Base-by-base conservation (phyloP, 306 rosid species). In the Prosopis cineraria region DNA sequence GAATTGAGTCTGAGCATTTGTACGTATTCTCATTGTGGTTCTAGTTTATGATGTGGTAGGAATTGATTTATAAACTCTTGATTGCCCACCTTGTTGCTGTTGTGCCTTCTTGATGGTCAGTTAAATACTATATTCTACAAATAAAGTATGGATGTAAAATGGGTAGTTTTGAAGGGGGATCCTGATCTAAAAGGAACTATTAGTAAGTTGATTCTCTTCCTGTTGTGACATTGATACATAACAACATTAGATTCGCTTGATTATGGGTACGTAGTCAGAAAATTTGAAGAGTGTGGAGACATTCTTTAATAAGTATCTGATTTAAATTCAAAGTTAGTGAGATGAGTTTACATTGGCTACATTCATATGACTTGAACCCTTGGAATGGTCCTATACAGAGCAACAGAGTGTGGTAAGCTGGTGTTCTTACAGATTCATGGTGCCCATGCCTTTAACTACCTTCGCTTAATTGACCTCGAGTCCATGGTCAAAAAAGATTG, bases 151-250 rank as follows among this genome's bases (percentile, higher is more conserved):
- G 48, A 43, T 55, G 33, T 52, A 68, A 48, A 36, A 17, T 29
- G 29, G 78, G 33, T 33, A 5, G 40, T 80, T 63, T 40, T 24
- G 44, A 48, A 44, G 20, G 74, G 75, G 34, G 74, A 70, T 70
- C 47, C 22, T 19, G 40, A 40, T 29, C 36, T 22, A 17, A 24
- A 50, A 56, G 43, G 58, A 58, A 39, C 62, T 20, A 27, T 72
- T 27, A 34, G 24, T 30, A 58, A 31, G 47, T 44, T 75, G 27
- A 39, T 76, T 70, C 56, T 39, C 22, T 58, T 56, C 45, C 13
- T 33, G 25, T 67, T 55, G 52, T 1, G n/a, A 45, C 14, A 4
- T 45, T 45, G 58, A 25, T 50, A 7, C 74, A 20, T 64, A 75
- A n/a, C 29, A 48, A 50, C 50, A 55, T 27, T 22, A 47, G 3